Percentiles rank a stretch among this genome's conserved stretches.
Evolutionary conservation across 1,284 basidiomycete species (phyloP).

Genomic region (Retiboletus flavoniger): DNA sequence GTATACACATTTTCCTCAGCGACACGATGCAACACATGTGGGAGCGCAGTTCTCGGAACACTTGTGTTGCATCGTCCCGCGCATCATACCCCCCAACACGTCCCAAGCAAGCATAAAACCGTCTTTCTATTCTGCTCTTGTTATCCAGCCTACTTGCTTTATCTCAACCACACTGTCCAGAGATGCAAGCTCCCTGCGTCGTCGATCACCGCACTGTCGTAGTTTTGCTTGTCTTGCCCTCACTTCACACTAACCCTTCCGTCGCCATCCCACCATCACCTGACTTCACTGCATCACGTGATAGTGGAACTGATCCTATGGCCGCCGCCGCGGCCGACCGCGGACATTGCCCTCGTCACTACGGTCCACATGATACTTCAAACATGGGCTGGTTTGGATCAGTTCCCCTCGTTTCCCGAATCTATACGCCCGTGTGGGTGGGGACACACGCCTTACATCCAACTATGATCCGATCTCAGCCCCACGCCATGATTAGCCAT

Average conservation of each 20-base stretch:
- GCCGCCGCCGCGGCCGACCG: not conserved
- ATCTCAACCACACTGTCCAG: not conserved
- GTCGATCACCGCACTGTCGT: not conserved
- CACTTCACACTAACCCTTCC: too few relatives aligned
- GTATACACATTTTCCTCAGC: not conserved
- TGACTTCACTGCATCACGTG: conserved; percentile 2
- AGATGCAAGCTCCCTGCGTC: not conserved
- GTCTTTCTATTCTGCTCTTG: not conserved
- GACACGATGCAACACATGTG: conserved; percentile 34
- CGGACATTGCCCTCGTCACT: not conserved
- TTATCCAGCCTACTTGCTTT: not conserved
- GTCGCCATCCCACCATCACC: conserved; percentile 10
- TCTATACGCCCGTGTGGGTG: not conserved
- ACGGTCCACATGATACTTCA: not conserved
- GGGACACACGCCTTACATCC: conserved; percentile 19
- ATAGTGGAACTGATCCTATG: not conserved
- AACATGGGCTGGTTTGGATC: not conserved
- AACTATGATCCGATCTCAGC: conserved; percentile 32
- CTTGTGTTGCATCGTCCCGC: conserved; percentile 33
- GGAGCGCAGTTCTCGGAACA: conserved; percentile 52
- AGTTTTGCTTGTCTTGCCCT: not conserved
- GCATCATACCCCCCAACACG: not conserved
- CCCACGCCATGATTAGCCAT: not conserved
- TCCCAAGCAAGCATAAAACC: not conserved
- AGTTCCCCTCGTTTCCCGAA: conserved; percentile 15